Evolutionary conservation across 495 filamentous ascomycete species (phyloP).

Genomic region (Ramalina intermedia): DNA sequence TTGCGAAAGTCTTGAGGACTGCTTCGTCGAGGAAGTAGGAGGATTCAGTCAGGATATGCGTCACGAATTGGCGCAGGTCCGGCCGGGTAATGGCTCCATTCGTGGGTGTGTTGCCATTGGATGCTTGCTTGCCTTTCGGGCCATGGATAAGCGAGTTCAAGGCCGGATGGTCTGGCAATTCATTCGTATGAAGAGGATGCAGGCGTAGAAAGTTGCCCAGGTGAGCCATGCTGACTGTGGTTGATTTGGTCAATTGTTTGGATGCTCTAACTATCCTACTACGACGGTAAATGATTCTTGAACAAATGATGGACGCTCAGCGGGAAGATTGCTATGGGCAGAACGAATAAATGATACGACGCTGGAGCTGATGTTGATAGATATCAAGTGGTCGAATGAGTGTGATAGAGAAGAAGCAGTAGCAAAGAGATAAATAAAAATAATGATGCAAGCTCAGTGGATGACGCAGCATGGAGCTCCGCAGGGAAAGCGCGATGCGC

Average conservation of each 20-base stretch:
- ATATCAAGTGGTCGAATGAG: neutral
- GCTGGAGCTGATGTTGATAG: neutral
- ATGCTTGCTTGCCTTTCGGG: neutral
- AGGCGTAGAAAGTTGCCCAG: conserved; percentile 15
- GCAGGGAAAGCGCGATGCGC: too few relatives aligned
- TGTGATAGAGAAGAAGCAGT: too few relatives aligned
- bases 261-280: neutral
- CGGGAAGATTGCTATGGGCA: too few relatives aligned
- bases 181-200: conserved; percentile 9
- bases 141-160: conserved; percentile 1
- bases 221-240: conserved; percentile 4
- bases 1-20: conserved; percentile 23
- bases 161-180: conserved; percentile 12
- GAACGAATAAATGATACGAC: neutral
- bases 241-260: neutral
- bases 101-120: neutral
- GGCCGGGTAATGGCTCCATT: conserved; percentile 3
- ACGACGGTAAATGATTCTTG: neutral
- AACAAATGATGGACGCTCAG: too few relatives aligned
- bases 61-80: conserved; percentile 9
- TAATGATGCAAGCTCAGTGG: too few relatives aligned
- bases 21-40: conserved; percentile 11
- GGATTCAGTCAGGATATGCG: conserved; percentile 12
- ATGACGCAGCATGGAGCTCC: too few relatives aligned
- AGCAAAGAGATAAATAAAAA: too few relatives aligned